Base-by-base conservation (phyloP, 768 basidiomycete species). In the Boletus fagicola region DNA sequence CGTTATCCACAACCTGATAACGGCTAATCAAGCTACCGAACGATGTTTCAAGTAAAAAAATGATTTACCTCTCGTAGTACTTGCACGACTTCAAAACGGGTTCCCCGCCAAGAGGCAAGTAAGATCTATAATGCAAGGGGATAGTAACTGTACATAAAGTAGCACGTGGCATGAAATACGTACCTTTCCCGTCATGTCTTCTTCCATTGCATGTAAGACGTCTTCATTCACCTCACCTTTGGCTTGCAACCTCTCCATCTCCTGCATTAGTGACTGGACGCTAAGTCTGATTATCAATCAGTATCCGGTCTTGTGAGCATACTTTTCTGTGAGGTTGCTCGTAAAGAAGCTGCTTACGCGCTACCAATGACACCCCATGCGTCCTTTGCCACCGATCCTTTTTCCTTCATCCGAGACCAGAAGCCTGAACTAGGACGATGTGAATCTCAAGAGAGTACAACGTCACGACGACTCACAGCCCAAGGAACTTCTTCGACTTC, bases 101-200 rank as follows among this genome's bases (percentile, higher is more conserved):
- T 96, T 15, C 96, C 97, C 56, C 94, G 86, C 97, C 97, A 99
- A 26, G 96, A 96, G 7, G 95, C 96, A 30, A 98, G 85, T 76
- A 98, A 83, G 68, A 97, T 94, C 87, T 91, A 59, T 38, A 46
- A 31, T 28, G 16, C 38, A 45, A 43, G 22, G 31, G 42, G 5
- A 30, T 26, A 11, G 4, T 8, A 15, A 33, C 26, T 39, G 16
- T 15, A 28, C 28, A 38, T 5, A 26, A 22, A 26, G 28, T 26
- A 35, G 33, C 38, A 22, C 9, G 39, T 45, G 22, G 31, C n/a
- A 42, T 51, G 15, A n/a, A 22, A 51, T 54, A 62, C 39, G 36
- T 58, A 90, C 87, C 78, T 93, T 96, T 48, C 94, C 94, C 1
- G 92, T 95, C 59, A 98, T 82, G 67, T 98, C 95, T 78, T 89